Conservation (phyloP, 106 monocot genomes). For the Phalaenopsis aphrodite region DNA sequence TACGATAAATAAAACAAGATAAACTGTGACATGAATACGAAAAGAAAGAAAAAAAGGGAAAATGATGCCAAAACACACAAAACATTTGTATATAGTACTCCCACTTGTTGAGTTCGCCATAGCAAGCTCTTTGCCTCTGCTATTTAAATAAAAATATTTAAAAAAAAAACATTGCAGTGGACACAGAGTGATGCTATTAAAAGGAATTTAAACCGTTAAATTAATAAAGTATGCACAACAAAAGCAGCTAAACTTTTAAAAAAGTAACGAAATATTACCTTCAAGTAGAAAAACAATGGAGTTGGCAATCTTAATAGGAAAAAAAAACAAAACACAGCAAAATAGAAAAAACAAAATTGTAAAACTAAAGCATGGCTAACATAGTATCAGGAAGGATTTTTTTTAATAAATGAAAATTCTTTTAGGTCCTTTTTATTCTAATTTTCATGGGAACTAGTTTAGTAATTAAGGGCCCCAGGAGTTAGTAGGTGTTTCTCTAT, state of each 20-base stretch:
- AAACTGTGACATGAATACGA: background rate
- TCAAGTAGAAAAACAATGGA: background rate
- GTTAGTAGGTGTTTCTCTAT: too few species aligned
- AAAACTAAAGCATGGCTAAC: too few species aligned
- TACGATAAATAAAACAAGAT: constrained; percentile 2
- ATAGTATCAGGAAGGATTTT: too few species aligned
- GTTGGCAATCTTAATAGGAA: background rate
- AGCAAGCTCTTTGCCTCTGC: background rate
- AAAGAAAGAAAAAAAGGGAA: background rate
- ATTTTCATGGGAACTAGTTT: too few species aligned
- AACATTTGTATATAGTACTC: background rate
- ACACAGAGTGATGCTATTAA: background rate
- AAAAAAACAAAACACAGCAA: background rate
- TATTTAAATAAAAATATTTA: background rate
- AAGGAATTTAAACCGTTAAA: background rate
- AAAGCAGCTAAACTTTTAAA: background rate
- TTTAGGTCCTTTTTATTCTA: too few species aligned
- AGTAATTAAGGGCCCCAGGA: too few species aligned
- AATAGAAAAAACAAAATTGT: background rate
- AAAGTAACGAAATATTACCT: background rate
- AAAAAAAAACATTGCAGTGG: background rate
- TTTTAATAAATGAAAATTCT: too few species aligned
- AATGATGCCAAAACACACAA: background rate
- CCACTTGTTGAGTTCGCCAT: background rate
- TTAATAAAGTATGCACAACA: background rate